Conservation (phyloP, 1,139 yeast genomes). For the Candida sp. region DNA sequence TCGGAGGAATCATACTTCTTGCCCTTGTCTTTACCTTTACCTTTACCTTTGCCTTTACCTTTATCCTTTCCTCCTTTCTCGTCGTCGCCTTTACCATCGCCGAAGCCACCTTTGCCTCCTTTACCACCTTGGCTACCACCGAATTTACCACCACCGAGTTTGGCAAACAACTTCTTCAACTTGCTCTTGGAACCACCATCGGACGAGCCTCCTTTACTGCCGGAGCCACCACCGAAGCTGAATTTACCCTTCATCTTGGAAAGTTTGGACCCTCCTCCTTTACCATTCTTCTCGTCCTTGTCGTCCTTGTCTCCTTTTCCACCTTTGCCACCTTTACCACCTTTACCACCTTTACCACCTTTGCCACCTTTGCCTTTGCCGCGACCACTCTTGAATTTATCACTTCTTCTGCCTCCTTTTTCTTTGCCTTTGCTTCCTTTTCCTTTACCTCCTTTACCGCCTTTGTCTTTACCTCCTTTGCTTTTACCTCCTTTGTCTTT, state of each 20-base stretch:
- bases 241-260: slow-evolving; percentile 3
- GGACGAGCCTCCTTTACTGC: background rate
- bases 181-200: background rate
- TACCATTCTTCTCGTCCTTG: background rate
- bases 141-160: background rate
- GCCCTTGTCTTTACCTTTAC: background rate
- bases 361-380: slow-evolving; percentile 3
- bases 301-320: background rate
- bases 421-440: background rate
- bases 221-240: background rate
- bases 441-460: background rate
- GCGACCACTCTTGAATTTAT: background rate
- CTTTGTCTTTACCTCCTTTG: background rate
- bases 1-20: background rate
- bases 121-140: background rate
- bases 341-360: background rate
- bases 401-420: background rate
- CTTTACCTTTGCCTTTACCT: background rate
- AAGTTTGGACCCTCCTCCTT: slow-evolving; percentile 1
- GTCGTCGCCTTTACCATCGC: background rate
- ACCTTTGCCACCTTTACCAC: background rate
- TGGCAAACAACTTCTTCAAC: background rate
- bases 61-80: background rate
- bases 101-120: background rate
- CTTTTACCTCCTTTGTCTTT: background rate